Base-by-base conservation (phyloP, 345 rosid species). In the Hevea brasiliensis region DNA sequence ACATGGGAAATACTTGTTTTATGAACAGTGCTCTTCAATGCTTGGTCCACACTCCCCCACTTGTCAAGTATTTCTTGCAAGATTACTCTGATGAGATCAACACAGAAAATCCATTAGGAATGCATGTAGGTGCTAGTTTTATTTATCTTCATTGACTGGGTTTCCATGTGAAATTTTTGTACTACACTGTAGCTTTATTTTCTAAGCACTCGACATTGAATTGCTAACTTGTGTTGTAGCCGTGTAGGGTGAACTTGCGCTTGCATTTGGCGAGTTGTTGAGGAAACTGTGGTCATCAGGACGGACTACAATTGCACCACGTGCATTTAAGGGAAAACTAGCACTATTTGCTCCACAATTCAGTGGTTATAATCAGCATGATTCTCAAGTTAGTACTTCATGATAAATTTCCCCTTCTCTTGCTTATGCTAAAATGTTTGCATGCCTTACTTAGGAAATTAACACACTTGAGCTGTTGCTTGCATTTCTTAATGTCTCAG, bases 311-410 rank as follows among this genome's bases (percentile, higher is more conserved):
- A 64, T 92, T 77, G 89, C 90, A 20, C 98, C 98, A 29, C 90
- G 94, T 55, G 80, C 69, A 29, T 92, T 94, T 61, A 94, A 94
- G 81, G 87, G 92, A 71, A 92, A 88, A 81, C 87, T 94, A 76
- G 85, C 91, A 37, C 89, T 86, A 67, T 94, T 94, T 83, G 97
- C 98, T 80, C 96, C 98, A 14, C 98, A 90, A n/a, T 94, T 94
- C 77, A 88, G 97, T 75, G 98, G 98, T 72, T 90, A 90, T 77
- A 92, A 92, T 78, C 98, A 94, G 84, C 98, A 94, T 74, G 98
- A 94, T 89, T 94, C 97, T 81, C 98, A 94, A 80, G 98, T 94
- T 72, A 77, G 86, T 84, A 53, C 32, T 76, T 54, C 64, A 0
- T 67, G 26, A 56, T 68, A 47, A 47, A 24, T 4, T 45, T 47